Conservation (phyloP, 192 early-diverging fungal genomes). For the Coemansia sp. region DNA sequence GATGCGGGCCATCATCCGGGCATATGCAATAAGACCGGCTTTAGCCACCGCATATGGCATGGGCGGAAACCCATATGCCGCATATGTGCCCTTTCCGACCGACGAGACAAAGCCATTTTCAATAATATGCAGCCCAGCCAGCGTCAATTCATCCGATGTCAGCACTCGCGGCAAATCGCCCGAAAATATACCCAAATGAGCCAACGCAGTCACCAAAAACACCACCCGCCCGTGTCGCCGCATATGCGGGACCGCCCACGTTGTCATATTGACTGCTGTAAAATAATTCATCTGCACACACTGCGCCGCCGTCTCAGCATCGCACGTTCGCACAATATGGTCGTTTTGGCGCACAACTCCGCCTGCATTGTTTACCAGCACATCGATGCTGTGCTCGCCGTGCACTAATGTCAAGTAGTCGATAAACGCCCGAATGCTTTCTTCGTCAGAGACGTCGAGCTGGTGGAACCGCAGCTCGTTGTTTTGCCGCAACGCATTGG, state of each 20-base stretch:
- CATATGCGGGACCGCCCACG: slow-evolving; percentile 39
- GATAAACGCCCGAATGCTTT: slow-evolving; percentile 36
- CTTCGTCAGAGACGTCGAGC: slow-evolving; percentile 34
- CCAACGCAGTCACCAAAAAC: slow-evolving; percentile 50
- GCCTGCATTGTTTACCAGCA: slow-evolving; percentile 52
- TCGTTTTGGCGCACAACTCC: slow-evolving; percentile 22
- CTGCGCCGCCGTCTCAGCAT: slow-evolving; percentile 30
- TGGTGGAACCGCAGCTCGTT: slow-evolving; percentile 55
- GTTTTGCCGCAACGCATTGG: not conserved
- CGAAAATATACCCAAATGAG: slow-evolving; percentile 52
- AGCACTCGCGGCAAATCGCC: slow-evolving; percentile 49
- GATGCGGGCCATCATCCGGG: slow-evolving; percentile 41
- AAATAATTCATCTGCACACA: slow-evolving; percentile 45
- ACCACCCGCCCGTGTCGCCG: slow-evolving; percentile 26
- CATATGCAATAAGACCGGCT: slow-evolving; percentile 49
- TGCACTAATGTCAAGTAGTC: slow-evolving; percentile 48
- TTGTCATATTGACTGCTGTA: slow-evolving; percentile 39
- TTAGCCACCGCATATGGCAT: slow-evolving; percentile 55
- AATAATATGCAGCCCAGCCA: slow-evolving; percentile 42
- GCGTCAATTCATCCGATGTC: slow-evolving; percentile 33
- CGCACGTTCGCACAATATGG: slow-evolving; percentile 26
- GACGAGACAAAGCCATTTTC: slow-evolving; percentile 53
- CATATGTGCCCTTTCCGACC: slow-evolving; percentile 39
- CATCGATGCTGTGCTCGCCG: slow-evolving; percentile 43
- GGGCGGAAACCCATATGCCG: slow-evolving; percentile 44